Percentiles rank a stretch among this genome's conserved stretches.
Evolutionary conservation across 2,329 filamentous ascomycete genomes (phyloP).

Genomic region (Anthostomella pinea): DNA sequence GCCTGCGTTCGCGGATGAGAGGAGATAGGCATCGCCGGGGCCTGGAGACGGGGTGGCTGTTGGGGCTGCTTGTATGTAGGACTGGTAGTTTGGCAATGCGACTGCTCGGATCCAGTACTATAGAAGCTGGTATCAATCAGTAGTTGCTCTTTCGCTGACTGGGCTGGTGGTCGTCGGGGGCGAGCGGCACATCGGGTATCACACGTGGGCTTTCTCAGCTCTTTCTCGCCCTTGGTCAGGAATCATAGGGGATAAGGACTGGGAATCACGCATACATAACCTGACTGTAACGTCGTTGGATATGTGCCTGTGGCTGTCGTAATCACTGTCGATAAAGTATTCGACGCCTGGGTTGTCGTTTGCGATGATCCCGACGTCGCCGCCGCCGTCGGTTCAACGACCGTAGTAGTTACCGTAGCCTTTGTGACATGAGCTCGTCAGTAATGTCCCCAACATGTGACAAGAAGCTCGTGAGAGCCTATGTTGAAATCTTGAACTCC

Average conservation of each 20-base stretch:
- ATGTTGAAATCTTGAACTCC: not conserved
- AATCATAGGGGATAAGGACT: no score
- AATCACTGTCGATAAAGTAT: conserved; percentile 7
- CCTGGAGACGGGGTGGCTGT: conserved; percentile 16
- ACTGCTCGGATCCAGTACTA: conserved; percentile 18
- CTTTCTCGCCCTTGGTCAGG: no score
- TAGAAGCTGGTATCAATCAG: not conserved
- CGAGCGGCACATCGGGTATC: no score
- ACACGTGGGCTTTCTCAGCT: no score
- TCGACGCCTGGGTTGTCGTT: conserved; percentile 6
- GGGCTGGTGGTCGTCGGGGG: no score
- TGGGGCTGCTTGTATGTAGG: conserved; percentile 18
- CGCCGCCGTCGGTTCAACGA: conserved; percentile 4
- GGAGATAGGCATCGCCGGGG: conserved; percentile 14
- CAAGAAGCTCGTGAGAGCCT: no score
- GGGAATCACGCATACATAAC: no score
- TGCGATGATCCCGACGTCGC: conserved; percentile 3
- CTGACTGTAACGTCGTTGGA: conserved; percentile 17
- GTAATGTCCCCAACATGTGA: no score
- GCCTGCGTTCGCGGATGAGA: conserved; percentile 1
- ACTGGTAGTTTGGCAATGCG: conserved; percentile 18
- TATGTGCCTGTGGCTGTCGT: conserved; percentile 10
- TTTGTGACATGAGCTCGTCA: no score
- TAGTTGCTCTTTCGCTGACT: no score
- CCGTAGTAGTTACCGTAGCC: no score